Evolutionary conservation across 768 basidiomycete genomes (phyloP).

Genomic region (Hygrocybe coccinea): DNA sequence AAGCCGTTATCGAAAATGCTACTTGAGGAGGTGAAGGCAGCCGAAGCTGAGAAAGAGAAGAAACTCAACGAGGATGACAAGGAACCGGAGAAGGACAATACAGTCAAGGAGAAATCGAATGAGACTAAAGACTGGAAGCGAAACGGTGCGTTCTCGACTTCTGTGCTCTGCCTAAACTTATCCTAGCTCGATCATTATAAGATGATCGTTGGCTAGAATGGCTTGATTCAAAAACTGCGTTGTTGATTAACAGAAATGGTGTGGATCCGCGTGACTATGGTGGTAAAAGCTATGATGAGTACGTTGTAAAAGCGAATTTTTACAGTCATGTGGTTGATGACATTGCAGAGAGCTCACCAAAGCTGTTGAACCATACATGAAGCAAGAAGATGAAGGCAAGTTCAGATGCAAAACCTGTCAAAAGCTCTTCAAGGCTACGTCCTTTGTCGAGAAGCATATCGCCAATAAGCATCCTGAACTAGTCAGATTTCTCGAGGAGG

Average conservation of each 20-base stretch:
- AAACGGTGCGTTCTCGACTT: conserved; percentile 49
- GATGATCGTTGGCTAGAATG: conserved; percentile 89
- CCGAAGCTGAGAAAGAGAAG: conserved; percentile 47
- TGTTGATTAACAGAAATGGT: conserved; percentile 70
- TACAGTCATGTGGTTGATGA: neutral
- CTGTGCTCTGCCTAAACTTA: conserved; percentile 1
- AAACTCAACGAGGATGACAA: conserved; percentile 37
- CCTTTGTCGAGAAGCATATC: conserved; percentile 97
- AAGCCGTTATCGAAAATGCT: conserved; percentile 61
- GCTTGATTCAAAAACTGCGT: conserved; percentile 80
- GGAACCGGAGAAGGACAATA: conserved; percentile 28
- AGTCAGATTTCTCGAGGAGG: conserved; percentile 79
- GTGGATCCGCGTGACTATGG: conserved; percentile 87
- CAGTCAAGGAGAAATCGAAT: conserved; percentile 18
- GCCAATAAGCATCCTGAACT: conserved; percentile 89
- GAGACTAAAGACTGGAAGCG: conserved; percentile 48
- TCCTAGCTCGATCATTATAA: conserved; percentile 23
- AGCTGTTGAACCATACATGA: conserved; percentile 73
- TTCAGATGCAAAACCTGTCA: conserved; percentile 95
- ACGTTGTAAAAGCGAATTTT: conserved; percentile 14
- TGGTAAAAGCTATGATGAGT: conserved; percentile 90
- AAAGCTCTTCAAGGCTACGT: conserved; percentile 95
- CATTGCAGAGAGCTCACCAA: conserved; percentile 70
- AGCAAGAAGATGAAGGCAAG: conserved; percentile 95
- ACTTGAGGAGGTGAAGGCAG: conserved; percentile 57